Evolutionary conservation across 805 yeast species (phyloP), one percentile per base, ranked within the genome.

Genomic region (Maudiozyma saulgeensis): DNA sequence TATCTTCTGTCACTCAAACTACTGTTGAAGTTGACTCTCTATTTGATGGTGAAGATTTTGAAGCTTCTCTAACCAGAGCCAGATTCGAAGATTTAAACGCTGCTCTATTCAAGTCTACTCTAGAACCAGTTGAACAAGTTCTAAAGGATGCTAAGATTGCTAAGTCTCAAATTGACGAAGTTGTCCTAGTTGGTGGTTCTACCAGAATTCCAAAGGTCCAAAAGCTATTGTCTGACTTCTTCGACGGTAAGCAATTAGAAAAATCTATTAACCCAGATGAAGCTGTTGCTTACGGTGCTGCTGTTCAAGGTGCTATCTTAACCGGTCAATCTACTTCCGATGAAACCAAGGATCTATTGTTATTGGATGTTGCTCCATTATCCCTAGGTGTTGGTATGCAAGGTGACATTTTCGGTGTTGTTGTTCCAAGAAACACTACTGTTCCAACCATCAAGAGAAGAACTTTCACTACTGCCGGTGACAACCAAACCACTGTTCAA

Each of bases 231-330:
- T 83, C 95, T 56, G 96, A 89, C 76, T 89, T 80, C 87, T 89
- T 89, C 66, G 93, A 88, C 68, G 97, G 97, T 73, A 90, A 90
- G 80, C 90, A 87, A 75, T 86, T 88, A 72, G 93, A 87, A 77
- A 90, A 87, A 79, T 84, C 95, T 60, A 90, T 89, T 75, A 89
- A 89, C 89, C 97, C 97, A 61, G 97, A 89, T 79, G 97, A 89
- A 80, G 97, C 97, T 69, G 97, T 89, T 73, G 97, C 96, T 68
- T 88, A 88, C 80, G 97, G 97, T 84, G 98, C 98, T 68, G 97
- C 98, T 68, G 97, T 90, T 66, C 97, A 90, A 80, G 98, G 96
- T 78, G 97, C 97, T 70, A 87, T 91, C 77, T 81, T 90, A 75
- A 86, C 96, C 62, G 96, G 96, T 78, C 89, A 79, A 74, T 80